Conservation (phyloP, 1,284 basidiomycete species). For the Sporisorium iseilematis-ciliati region DNA sequence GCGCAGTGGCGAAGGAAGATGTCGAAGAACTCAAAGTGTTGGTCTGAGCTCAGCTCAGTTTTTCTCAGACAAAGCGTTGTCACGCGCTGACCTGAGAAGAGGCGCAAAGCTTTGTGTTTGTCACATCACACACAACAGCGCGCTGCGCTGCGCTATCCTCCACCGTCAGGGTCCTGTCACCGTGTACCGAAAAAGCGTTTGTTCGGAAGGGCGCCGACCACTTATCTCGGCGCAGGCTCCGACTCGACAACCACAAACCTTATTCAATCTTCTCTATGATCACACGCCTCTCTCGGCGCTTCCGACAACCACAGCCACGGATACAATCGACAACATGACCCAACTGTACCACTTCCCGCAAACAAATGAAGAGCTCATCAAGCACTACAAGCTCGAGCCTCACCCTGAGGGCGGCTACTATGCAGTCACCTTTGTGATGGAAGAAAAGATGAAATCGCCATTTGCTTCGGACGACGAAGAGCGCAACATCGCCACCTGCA, state of each 20-base stretch:
- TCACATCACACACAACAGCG: too few relatives aligned
- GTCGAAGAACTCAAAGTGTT: neutral
- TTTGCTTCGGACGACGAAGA: conserved; percentile 37
- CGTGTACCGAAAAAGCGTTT: neutral
- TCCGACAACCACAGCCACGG: neutral
- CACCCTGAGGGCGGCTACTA: conserved; percentile 56
- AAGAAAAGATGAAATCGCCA: conserved; percentile 37
- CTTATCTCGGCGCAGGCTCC: conserved; percentile 2
- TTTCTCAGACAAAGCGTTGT: conserved; percentile 6
- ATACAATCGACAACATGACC: conserved; percentile 3
- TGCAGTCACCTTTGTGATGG: conserved; percentile 38
- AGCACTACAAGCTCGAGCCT: conserved; percentile 44
- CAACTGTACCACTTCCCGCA: conserved; percentile 44
- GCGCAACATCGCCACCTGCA: conserved; percentile 44
- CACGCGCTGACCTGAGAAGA: conserved; percentile 16
- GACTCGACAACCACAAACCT: neutral
- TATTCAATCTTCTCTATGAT: neutral
- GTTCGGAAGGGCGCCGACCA: conserved; percentile 6
- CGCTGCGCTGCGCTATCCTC: too few relatives aligned
- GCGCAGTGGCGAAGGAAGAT: neutral
- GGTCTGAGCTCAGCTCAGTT: conserved; percentile 40
- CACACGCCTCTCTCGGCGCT: neutral
- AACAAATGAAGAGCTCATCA: conserved; percentile 41
- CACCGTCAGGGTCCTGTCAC: neutral
- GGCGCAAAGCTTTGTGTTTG: neutral